Evolutionary conservation across 2,329 filamentous ascomycete species (phyloP).

Genomic region (Bimuria novae-zelandiae): DNA sequence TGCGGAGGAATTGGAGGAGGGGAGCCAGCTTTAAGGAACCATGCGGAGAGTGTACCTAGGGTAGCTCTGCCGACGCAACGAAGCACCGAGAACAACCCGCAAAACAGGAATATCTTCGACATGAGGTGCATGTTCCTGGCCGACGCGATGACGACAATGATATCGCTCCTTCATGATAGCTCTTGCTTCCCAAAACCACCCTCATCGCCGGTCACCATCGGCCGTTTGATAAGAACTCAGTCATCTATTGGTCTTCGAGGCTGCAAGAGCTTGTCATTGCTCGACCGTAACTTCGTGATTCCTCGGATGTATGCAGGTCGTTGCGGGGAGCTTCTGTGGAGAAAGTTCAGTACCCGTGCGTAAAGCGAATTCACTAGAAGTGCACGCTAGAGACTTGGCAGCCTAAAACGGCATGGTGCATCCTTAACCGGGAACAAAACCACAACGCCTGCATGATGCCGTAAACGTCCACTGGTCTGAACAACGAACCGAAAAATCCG

Average conservation of each 20-base stretch:
- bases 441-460: not conserved
- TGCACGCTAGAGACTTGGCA: slow-evolving; percentile 6
- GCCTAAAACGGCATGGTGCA: not conserved
- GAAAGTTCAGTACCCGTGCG: not conserved
- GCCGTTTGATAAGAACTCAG: slow-evolving; percentile 2
- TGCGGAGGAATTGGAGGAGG: not conserved
- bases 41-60: too few relatives aligned
- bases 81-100: not conserved
- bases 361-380: slow-evolving; percentile 1
- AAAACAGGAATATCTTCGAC: not conserved
- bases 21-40: not conserved
- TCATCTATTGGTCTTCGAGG: not conserved
- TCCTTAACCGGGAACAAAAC: not conserved
- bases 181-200: not conserved
- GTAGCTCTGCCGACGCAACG: not conserved
- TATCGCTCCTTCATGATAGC: not conserved
- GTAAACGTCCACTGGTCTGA: not conserved
- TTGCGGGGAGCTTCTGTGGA: slow-evolving; percentile 3
- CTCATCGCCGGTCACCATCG: not conserved
- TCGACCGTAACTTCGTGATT: not conserved
- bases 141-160: not conserved
- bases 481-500: not conserved
- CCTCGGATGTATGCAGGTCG: slow-evolving; percentile 3
- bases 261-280: not conserved
- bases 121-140: not conserved